Evolutionary conservation across 2,329 filamentous ascomycete species (phyloP), one percentile per base, ranked within the genome.

Genomic region (Ophidiomyces ophidiicola): DNA sequence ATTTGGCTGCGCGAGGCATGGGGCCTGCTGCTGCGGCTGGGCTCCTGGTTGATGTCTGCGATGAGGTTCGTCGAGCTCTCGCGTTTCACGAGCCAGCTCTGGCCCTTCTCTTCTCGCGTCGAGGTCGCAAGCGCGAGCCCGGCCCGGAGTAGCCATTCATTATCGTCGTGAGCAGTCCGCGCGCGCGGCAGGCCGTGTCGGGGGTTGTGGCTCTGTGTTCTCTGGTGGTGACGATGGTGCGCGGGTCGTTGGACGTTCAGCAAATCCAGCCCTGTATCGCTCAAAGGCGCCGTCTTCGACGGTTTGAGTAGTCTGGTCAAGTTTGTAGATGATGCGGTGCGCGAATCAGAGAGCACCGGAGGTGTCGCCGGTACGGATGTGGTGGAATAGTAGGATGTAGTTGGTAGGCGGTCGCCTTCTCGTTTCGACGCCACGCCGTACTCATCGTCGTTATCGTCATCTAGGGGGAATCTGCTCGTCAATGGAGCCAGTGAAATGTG

Each of bases 401-500:
- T 49, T 37, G 45, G 50, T 39, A 34, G 53, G 11, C 56, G 57
- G 42, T 55, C 51, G 39, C 50, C 50, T 19, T 51, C 46, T 17
- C 11, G 23, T 18, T 7, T 18, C 17, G 45, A 48, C 25, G 20
- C 23, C 14, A 49, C 36, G 4, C 31, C 35, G 4, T 52, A 47
- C 8, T 47, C 44, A 7, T 43, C 49, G 17, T 43, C 45, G 20
- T 58, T 49, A 44, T 64, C 58, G 46, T 65, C 61, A 42, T 71
- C 68, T 50, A 70, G 64, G 14, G 67, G 68, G 49, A 71, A 72
- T 53, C 64, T 66, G 35, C 67, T 63, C 39, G 68, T 71, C 41
- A 78, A 63, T 26, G 74, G 74, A 49, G 73, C 71, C n/a, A 78
- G 64, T 30, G 74, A 75, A 44, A 77, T 65, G 50, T 74, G 68